Evolutionary conservation across 1,139 yeast genomes (phyloP).

Genomic region (Taphrina deformans): DNA sequence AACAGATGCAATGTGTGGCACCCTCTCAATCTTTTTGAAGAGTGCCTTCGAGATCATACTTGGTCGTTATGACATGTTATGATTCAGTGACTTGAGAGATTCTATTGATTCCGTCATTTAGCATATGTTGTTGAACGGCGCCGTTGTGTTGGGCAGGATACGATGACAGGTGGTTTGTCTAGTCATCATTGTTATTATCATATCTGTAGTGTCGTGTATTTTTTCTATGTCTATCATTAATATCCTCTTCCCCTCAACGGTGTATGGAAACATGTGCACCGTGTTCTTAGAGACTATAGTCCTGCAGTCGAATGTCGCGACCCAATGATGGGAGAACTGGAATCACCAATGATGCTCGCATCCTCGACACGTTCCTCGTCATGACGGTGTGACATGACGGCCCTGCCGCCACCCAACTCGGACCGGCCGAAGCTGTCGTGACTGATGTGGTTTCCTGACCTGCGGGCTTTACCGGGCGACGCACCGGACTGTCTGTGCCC

Average conservation of each 20-base stretch:
- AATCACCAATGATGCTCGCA: slow-evolving; percentile 27
- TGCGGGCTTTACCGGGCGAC: not conserved
- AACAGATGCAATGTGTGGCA: no score
- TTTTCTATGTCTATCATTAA: not conserved
- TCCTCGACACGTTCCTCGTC: slow-evolving; percentile 24
- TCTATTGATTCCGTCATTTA: no score
- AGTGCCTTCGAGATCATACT: no score
- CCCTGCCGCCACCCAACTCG: not conserved
- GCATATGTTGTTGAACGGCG: no score
- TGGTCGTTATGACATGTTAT: no score
- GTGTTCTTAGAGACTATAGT: not conserved
- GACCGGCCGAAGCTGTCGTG: not conserved
- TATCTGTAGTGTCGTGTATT: not conserved
- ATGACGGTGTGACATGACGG: not conserved
- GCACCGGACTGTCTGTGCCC: slow-evolving; percentile 18
- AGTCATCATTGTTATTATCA: not conserved
- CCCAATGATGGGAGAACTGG: not conserved
- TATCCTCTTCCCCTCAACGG: not conserved
- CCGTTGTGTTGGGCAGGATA: no score
- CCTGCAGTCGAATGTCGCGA: not conserved
- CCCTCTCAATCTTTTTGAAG: no score
- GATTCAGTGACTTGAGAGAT: no score
- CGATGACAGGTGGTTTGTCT: no score
- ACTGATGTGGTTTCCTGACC: not conserved
- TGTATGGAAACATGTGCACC: not conserved